phyloP scores from a whole-genome alignment of 2,329 filamentous ascomycete genomes.

The Aspergillus fumigatiaffinis region DNA sequence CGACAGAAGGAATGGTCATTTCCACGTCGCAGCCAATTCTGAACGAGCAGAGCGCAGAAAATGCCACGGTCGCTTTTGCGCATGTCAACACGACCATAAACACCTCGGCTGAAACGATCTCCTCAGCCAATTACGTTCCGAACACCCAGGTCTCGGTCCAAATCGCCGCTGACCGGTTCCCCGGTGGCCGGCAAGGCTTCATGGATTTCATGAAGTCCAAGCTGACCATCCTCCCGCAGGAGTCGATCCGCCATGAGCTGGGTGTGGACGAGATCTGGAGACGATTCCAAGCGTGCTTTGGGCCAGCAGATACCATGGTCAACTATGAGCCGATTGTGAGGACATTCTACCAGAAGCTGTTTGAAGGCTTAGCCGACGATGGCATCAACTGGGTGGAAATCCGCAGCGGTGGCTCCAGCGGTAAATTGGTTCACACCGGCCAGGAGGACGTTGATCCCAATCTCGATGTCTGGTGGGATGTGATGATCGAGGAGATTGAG shows the following conservation, averaged over 20 bases:
- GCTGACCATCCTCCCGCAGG: slow-evolving; percentile 65
- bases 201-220: slow-evolving; percentile 68
- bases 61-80: slow-evolving; percentile 57
- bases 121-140: slow-evolving; percentile 59
- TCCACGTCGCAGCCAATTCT: slow-evolving; percentile 53
- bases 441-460: slow-evolving; percentile 65
- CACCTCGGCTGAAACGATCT: slow-evolving; percentile 51
- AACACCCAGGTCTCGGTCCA: slow-evolving; percentile 54
- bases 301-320: slow-evolving; percentile 66
- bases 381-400: slow-evolving; percentile 81
- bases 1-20: slow-evolving; percentile 68
- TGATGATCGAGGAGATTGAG: slow-evolving; percentile 70
- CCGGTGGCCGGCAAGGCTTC: slow-evolving; percentile 68
- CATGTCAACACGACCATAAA: slow-evolving; percentile 48
- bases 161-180: slow-evolving; percentile 66
- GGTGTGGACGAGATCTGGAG: slow-evolving; percentile 79
- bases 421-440: slow-evolving; percentile 61
- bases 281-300: slow-evolving; percentile 73
- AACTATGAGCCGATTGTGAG: slow-evolving; percentile 86
- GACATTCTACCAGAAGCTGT: slow-evolving; percentile 65
- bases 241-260: slow-evolving; percentile 74
- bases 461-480: slow-evolving; percentile 60
- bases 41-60: slow-evolving; percentile 48
- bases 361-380: slow-evolving; percentile 67
- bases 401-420: slow-evolving; percentile 66